Conservation (phyloP, 352 stramenopile species). For the Phytophthora megakarya region DNA sequence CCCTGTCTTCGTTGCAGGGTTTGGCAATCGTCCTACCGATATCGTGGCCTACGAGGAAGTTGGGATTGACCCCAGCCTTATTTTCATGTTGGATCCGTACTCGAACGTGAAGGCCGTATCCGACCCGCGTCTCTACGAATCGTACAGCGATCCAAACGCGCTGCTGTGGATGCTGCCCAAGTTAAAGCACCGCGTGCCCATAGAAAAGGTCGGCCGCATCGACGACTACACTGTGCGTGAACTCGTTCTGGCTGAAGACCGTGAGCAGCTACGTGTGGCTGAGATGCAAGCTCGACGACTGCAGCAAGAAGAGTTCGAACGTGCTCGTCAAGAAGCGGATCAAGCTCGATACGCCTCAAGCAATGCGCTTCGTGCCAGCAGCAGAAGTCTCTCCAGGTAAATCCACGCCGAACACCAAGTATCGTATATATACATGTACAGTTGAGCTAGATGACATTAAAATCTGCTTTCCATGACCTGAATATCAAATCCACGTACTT, state of each 20-base stretch:
- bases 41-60: constrained; percentile 80
- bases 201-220: constrained; percentile 78
- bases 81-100: constrained; percentile 86
- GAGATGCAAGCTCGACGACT: constrained; percentile 63
- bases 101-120: constrained; percentile 73
- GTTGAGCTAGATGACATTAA: constrained; percentile 10
- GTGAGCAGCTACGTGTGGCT: constrained; percentile 71
- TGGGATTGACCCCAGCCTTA: constrained; percentile 67
- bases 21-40: constrained; percentile 85
- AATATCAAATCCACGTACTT: background rate
- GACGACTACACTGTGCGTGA: constrained; percentile 85
- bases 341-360: constrained; percentile 29
- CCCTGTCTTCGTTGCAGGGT: constrained; percentile 85
- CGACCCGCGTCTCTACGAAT: constrained; percentile 72
- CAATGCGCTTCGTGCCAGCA: constrained; percentile 32
- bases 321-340: constrained; percentile 38
- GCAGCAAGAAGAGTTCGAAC: constrained; percentile 73
- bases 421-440: constrained; percentile 24
- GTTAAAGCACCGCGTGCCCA: constrained; percentile 82
- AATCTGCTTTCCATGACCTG: background rate
- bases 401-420: background rate
- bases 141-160: constrained; percentile 81
- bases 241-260: constrained; percentile 77
- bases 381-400: constrained; percentile 37
- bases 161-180: constrained; percentile 79